A percentile compares a stretch with the other conserved stretches of the same genome.
Evolutionary conservation across 2,329 filamentous ascomycete species (phyloP).

Genomic region (Fusarium brachygibbosum): DNA sequence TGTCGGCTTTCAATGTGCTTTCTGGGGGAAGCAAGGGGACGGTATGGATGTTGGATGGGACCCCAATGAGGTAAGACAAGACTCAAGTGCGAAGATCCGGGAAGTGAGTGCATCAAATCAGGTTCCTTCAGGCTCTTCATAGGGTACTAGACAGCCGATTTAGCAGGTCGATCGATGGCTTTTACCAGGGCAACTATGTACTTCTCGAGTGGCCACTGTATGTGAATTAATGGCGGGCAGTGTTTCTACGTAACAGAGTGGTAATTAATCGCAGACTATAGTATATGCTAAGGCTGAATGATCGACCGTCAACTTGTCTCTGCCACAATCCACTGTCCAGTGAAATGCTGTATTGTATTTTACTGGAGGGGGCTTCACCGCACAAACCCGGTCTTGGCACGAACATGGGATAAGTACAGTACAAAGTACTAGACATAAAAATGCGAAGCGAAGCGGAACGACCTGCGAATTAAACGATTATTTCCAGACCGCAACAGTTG

Average conservation of each 20-base stretch:
- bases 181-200: conserved; percentile 14
- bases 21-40: conserved; percentile 19
- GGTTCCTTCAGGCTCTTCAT: conserved; percentile 21
- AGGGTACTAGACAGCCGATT: conserved; percentile 30
- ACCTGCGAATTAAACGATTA: background rate
- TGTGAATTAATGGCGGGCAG: background rate
- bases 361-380: conserved; percentile 18
- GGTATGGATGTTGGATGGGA: conserved; percentile 12
- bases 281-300: conserved; percentile 17
- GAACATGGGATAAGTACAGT: background rate
- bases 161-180: conserved; percentile 21
- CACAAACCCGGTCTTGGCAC: background rate
- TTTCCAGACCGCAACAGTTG: conserved; percentile 20
- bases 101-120: conserved; percentile 29
- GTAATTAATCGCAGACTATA: conserved; percentile 11
- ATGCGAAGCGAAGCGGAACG: background rate
- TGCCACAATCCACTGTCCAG: conserved; percentile 13
- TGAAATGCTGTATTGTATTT: background rate
- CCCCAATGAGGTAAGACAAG: conserved; percentile 46
- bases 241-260: conserved; percentile 10
- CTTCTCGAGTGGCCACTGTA: conserved; percentile 10
- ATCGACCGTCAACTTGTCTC: conserved; percentile 12
- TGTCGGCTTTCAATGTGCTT: conserved; percentile 17
- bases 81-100: conserved; percentile 38
- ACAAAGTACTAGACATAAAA: background rate